Evolutionary conservation across 2,329 filamentous ascomycete species (phyloP).

Genomic region (Ophiostoma novo-ulmi): DNA sequence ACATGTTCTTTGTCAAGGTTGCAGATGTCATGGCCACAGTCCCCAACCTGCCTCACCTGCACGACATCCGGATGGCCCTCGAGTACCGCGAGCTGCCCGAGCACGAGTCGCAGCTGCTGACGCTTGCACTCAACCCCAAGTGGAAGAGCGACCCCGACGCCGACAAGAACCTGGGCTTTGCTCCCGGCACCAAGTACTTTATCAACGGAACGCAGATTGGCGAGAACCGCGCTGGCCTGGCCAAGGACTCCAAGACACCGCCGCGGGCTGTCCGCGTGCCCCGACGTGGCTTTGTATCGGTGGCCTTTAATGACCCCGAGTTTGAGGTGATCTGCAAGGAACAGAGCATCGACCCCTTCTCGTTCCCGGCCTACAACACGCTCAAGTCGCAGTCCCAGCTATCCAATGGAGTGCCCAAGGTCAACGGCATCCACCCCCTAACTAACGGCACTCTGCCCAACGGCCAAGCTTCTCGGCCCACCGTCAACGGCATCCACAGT

Average conservation of each 20-base stretch:
- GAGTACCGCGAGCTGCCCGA: conserved; percentile 57
- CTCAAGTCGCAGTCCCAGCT: conserved; percentile 40
- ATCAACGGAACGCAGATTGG: conserved; percentile 50
- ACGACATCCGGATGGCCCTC: conserved; percentile 50
- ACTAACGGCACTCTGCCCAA: neutral
- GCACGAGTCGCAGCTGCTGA: conserved; percentile 42
- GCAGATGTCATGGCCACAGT: conserved; percentile 58
- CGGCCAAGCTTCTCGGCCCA: neutral
- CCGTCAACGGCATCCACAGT: conserved; percentile 31
- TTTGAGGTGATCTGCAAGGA: conserved; percentile 52
- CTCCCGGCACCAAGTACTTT: conserved; percentile 55
- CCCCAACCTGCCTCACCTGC: conserved; percentile 54
- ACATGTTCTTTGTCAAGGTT: conserved; percentile 64
- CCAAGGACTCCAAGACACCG: conserved; percentile 48
- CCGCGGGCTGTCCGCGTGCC: conserved; percentile 53
- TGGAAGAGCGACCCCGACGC: conserved; percentile 57
- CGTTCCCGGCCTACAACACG: conserved; percentile 42
- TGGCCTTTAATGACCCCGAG: conserved; percentile 53
- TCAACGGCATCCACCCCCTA: conserved; percentile 9
- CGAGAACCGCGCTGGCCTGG: conserved; percentile 46
- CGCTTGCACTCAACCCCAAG: conserved; percentile 44
- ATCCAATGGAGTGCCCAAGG: conserved; percentile 40
- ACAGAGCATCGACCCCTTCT: conserved; percentile 48
- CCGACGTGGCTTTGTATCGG: conserved; percentile 49
- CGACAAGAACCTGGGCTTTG: conserved; percentile 48